phyloP scores from a whole-genome alignment of 1,139 yeast genomes.

The Barnettozyma hawaiiensis region DNA sequence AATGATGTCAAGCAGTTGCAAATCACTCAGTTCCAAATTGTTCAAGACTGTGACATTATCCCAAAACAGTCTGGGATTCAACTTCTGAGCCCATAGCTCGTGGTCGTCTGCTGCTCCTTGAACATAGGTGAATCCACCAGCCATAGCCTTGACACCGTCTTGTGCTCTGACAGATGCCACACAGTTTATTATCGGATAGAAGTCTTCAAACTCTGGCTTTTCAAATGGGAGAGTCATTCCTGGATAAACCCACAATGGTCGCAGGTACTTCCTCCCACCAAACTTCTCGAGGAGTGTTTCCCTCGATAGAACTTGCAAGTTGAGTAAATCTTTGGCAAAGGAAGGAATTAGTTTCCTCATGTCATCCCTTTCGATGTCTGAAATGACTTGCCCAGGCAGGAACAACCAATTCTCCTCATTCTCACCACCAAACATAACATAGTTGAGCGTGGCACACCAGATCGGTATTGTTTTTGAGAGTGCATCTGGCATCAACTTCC shows the following conservation, averaged over 20 bases:
- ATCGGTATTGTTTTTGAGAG: constrained; percentile 81
- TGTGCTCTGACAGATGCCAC: constrained; percentile 61
- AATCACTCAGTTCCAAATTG: constrained; percentile 32
- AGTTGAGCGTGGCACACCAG: constrained; percentile 82
- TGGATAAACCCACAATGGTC: constrained; percentile 73
- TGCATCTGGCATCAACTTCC: constrained; percentile 83
- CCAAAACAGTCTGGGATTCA: constrained; percentile 62
- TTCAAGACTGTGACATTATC: constrained; percentile 32
- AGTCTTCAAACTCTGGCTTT: constrained; percentile 24
- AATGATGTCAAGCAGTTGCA: constrained; percentile 20
- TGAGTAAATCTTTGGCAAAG: constrained; percentile 44
- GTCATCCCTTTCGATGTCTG: constrained; percentile 50
- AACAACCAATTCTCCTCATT: constrained; percentile 32
- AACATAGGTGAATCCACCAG: constrained; percentile 48
- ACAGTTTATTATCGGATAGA: constrained; percentile 45
- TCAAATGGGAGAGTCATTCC: constrained; percentile 34
- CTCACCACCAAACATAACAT: constrained; percentile 39
- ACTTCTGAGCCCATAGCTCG: constrained; percentile 68
- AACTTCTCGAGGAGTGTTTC: constrained; percentile 30
- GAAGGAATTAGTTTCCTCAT: constrained; percentile 45
- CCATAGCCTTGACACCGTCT: constrained; percentile 43
- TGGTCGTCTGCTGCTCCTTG: constrained; percentile 96
- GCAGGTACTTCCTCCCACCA: constrained; percentile 42
- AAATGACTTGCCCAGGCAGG: constrained; percentile 51
- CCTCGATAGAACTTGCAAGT: constrained; percentile 35